Percentiles rank a stretch among this genome's conserved stretches.
These are phyloP conservation scores for Mycosarcoma mackinlayi DNA, from an alignment of 1,284 basidiomycete species.

Conservation along the genomic window DNA sequence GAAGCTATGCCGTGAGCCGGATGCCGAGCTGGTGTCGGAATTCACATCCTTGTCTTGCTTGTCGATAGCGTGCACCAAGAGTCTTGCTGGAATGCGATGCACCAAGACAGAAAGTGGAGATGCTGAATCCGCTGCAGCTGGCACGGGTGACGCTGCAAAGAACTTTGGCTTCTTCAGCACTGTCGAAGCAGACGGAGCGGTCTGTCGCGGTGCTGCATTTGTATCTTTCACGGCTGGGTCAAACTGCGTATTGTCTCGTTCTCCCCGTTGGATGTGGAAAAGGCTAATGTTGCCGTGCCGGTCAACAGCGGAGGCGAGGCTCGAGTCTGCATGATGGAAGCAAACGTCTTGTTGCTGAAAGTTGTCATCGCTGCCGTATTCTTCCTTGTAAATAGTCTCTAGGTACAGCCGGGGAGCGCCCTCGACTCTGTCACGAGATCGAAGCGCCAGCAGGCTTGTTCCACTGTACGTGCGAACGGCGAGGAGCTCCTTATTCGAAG, in stretches of 20 bases:
- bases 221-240: not conserved
- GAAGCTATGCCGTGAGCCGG: not conserved
- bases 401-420: not conserved
- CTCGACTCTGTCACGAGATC: not conserved
- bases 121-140: not conserved
- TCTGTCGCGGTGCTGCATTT: not conserved
- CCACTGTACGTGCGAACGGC: constrained; percentile 21
- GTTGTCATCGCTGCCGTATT: constrained; percentile 6
- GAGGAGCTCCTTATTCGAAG: constrained; percentile 4
- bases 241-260: not conserved
- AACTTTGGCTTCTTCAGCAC: not conserved
- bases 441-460: constrained; percentile 23
- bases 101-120: not conserved
- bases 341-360: constrained; percentile 30
- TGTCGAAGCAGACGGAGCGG: not conserved
- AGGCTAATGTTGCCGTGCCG: constrained; percentile 21
- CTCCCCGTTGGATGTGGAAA: not conserved
- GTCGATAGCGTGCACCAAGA: not conserved
- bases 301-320: constrained; percentile 17
- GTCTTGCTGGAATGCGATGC: not conserved
- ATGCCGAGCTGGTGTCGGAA: not conserved
- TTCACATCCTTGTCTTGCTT: not conserved
- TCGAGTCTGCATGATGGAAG: constrained; percentile 7
- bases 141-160: not conserved
- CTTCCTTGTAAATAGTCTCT: constrained; percentile 6